Conservation (phyloP, 495 filamentous ascomycete genomes). For the Penicillium paxilli region DNA sequence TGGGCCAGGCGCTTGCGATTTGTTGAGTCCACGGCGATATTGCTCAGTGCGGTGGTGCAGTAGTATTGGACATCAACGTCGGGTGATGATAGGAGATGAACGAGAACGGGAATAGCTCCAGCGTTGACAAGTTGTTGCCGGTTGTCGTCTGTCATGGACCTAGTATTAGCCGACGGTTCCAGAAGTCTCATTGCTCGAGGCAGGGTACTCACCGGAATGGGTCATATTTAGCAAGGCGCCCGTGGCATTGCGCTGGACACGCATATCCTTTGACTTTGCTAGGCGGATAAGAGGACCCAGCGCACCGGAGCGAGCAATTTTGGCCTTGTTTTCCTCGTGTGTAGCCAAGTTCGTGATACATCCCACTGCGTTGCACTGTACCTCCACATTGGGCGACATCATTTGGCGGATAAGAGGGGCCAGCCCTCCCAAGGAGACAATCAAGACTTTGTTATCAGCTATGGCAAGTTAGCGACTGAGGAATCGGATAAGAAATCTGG, state of each 20-base stretch:
- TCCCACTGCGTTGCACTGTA: slow-evolving; percentile 98
- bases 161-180: too few relatives aligned
- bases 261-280: slow-evolving; percentile 97
- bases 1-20: slow-evolving; percentile 90
- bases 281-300: slow-evolving; percentile 85
- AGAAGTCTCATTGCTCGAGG: too few relatives aligned
- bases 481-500: not conserved
- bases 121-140: slow-evolving; percentile 95
- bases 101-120: slow-evolving; percentile 92
- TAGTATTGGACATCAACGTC: slow-evolving; percentile 99
- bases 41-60: slow-evolving; percentile 96
- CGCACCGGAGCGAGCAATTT: slow-evolving; percentile 94
- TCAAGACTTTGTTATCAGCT: slow-evolving; percentile 97
- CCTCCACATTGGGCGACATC: slow-evolving; percentile 98
- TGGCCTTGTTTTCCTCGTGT: slow-evolving; percentile 98
- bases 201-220: slow-evolving; percentile 87
- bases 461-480: slow-evolving; percentile 43
- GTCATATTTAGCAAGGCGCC: slow-evolving; percentile 98
- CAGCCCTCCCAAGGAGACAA: slow-evolving; percentile 88
- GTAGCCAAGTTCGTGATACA: slow-evolving; percentile 98
- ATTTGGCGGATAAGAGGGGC: slow-evolving; percentile 94
- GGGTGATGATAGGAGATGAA: slow-evolving; percentile 84
- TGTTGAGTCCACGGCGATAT: slow-evolving; percentile 91
- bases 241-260: slow-evolving; percentile 95
- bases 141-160: slow-evolving; percentile 92